Conservation (phyloP, 768 basidiomycete species). For the Mycena albidolilacea region DNA sequence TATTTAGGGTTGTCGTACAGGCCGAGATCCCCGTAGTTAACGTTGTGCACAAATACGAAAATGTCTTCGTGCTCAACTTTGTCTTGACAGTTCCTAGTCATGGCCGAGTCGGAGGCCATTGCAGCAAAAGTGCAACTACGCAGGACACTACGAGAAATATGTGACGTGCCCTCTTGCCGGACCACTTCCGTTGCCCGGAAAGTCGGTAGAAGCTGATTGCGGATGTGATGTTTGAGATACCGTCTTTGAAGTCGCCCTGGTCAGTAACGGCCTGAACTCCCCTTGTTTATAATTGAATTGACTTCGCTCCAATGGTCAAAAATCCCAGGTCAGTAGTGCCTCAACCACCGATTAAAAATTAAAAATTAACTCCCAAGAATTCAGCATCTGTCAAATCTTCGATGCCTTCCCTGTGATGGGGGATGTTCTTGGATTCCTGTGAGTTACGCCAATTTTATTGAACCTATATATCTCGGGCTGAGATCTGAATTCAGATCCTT, state of each 20-base stretch:
- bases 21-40: constrained; percentile 79
- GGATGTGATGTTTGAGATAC: constrained; percentile 80
- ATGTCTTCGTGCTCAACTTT: constrained; percentile 82
- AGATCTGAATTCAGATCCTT: no score
- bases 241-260: constrained; percentile 73
- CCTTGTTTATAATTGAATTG: no score
- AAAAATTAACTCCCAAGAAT: constrained; percentile 54
- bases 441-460: no score
- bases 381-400: constrained; percentile 84
- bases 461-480: no score
- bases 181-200: constrained; percentile 76
- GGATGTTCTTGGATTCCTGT: no score
- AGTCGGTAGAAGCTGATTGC: constrained; percentile 57
- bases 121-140: constrained; percentile 73
- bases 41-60: constrained; percentile 81
- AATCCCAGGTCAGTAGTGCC: no score
- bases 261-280: constrained; percentile 30
- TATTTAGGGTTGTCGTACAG: constrained; percentile 79
- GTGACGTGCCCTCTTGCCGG: constrained; percentile 80
- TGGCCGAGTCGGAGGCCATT: constrained; percentile 67
- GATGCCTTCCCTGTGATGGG: no score
- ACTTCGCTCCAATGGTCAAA: no score
- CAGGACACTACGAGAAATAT: constrained; percentile 71
- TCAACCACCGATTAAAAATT: no score
- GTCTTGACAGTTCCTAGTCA: constrained; percentile 53